These are phyloP conservation scores for Phytophthora sansomeana DNA, from an alignment of 352 stramenopile species.

Conservation along the genomic window DNA sequence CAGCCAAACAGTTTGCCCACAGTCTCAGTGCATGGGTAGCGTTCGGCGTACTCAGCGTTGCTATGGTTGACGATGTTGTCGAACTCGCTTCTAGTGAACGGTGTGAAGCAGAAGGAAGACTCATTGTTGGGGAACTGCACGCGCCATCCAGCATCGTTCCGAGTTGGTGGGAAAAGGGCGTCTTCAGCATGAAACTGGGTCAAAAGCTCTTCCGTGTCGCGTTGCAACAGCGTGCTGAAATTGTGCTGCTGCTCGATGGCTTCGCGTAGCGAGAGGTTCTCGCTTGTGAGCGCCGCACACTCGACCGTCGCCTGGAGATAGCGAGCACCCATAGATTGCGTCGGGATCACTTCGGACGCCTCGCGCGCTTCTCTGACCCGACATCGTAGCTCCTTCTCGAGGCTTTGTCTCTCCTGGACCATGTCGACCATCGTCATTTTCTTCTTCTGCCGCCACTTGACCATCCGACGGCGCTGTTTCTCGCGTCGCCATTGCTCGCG, in stretches of 20 bases:
- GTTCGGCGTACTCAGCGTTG: background rate
- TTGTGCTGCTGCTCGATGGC: background rate
- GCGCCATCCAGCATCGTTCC: background rate
- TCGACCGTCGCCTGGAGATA: conserved; percentile 4
- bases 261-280: conserved; percentile 6
- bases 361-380: background rate
- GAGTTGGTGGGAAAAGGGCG: background rate
- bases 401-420: too few species aligned
- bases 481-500: background rate
- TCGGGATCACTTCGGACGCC: background rate
- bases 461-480: background rate
- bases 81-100: conserved; percentile 3
- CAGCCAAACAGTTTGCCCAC: conserved; percentile 13
- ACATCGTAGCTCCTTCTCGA: too few species aligned
- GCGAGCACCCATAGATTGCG: background rate
- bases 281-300: background rate
- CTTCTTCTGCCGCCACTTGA: too few species aligned
- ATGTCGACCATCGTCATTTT: too few species aligned
- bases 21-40: background rate
- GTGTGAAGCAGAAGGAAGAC: conserved; percentile 10
- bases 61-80: background rate
- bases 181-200: background rate
- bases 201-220: conserved; percentile 2
- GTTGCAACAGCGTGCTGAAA: background rate
- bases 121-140: conserved; percentile 1